Percentiles rank a stretch among this genome's conserved stretches.
Evolutionary conservation across 768 basidiomycete genomes (phyloP).

Genomic region (Tulasnella sp.): DNA sequence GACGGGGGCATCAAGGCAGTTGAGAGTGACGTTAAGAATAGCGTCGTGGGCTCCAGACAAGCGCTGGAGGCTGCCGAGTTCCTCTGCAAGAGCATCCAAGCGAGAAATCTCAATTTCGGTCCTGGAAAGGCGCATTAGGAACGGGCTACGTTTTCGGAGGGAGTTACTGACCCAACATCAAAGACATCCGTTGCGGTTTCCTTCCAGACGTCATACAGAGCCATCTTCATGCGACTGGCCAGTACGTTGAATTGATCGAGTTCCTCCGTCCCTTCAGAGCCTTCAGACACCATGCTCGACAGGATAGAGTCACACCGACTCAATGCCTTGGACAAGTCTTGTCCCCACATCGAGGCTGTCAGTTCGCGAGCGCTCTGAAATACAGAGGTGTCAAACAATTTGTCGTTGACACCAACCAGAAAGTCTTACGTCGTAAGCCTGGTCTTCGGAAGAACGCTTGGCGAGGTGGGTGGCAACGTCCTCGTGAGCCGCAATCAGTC

Average conservation of each 20-base stretch:
- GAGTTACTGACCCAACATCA: constrained; percentile 56
- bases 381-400: background rate
- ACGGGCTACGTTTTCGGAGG: background rate
- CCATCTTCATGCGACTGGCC: constrained; percentile 42
- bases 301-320: constrained; percentile 49
- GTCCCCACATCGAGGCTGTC: constrained; percentile 67
- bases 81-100: constrained; percentile 62
- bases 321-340: constrained; percentile 68
- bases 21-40: constrained; percentile 69
- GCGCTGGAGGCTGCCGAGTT: constrained; percentile 67
- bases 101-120: constrained; percentile 63
- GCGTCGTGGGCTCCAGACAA: constrained; percentile 76
- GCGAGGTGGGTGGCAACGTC: constrained; percentile 59
- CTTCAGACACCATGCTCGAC: constrained; percentile 32
- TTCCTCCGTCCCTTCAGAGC: constrained; percentile 27
- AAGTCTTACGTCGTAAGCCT: constrained; percentile 63
- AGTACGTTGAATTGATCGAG: constrained; percentile 33
- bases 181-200: constrained; percentile 65
- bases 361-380: constrained; percentile 75
- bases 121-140: constrained; percentile 31
- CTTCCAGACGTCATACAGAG: constrained; percentile 68
- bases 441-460: constrained; percentile 68
- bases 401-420: background rate
- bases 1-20: constrained; percentile 71
- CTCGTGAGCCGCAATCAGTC: constrained; percentile 53